Conservation (phyloP, 2,329 filamentous ascomycete genomes). For the Elsinoe ampelina region DNA sequence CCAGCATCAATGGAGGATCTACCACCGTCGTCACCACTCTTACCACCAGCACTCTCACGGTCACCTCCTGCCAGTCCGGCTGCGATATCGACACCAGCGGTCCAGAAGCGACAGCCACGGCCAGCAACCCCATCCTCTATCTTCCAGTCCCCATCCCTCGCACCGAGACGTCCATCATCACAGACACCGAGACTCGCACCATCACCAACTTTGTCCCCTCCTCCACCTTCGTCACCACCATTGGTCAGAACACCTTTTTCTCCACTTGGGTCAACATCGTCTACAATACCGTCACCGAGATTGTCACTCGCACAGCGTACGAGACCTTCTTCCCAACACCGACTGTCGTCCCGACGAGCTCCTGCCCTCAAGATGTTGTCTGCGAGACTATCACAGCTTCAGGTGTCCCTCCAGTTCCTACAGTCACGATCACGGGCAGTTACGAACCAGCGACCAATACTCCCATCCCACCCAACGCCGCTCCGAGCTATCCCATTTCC, state of each 20-base stretch:
- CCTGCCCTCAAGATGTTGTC: conserved; percentile 7
- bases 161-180: conserved; percentile 14
- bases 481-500: conserved; percentile 8
- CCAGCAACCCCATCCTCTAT: conserved; percentile 12
- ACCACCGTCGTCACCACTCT: conserved; percentile 25
- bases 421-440: conserved; percentile 1
- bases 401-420: not conserved
- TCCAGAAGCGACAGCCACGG: conserved; percentile 4
- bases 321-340: conserved; percentile 14
- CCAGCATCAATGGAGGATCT: conserved; percentile 18
- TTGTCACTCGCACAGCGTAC: conserved; percentile 13
- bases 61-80: conserved; percentile 31
- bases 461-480: conserved; percentile 3
- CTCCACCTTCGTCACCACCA: conserved; percentile 29
- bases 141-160: conserved; percentile 11
- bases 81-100: conserved; percentile 21
- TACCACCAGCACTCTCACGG: conserved; percentile 31
- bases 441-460: conserved; percentile 1
- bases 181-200: conserved; percentile 27
- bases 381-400: conserved; percentile 11
- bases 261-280: conserved; percentile 32
- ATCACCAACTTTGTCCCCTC: conserved; percentile 30
- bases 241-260: conserved; percentile 26
- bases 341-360: not conserved
- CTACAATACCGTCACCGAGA: conserved; percentile 22